A percentile compares a stretch with the other conserved stretches of the same genome.
These are phyloP conservation scores for Oryza longistaminata DNA, from an alignment of 176 grass and related monocot species.

Conservation along the genomic window DNA sequence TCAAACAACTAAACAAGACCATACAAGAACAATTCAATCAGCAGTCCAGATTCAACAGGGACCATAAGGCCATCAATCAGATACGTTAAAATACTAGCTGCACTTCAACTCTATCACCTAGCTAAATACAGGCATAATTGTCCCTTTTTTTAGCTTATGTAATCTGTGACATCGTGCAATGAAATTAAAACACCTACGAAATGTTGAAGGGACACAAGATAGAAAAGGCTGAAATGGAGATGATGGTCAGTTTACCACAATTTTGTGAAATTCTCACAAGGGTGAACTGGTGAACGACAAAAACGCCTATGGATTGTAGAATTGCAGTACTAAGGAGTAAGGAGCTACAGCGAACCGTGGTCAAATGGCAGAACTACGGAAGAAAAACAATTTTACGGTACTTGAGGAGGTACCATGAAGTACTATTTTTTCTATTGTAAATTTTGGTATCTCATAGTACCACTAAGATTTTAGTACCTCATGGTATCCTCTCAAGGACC, in stretches of 20 bases:
- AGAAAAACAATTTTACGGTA: too few species aligned
- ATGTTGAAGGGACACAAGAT: background rate
- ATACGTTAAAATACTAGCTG: constrained; percentile 9
- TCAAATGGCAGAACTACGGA: background rate
- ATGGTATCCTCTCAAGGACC: too few species aligned
- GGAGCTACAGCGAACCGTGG: background rate
- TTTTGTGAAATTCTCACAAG: background rate
- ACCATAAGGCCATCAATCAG: background rate
- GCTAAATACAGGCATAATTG: background rate
- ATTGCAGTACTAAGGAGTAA: background rate
- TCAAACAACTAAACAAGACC: background rate
- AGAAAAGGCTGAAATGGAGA: background rate
- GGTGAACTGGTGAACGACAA: background rate
- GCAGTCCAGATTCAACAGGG: background rate
- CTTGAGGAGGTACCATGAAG: too few species aligned
- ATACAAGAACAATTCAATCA: background rate
- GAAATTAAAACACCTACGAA: background rate
- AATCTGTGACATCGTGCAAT: background rate
- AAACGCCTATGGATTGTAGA: constrained; percentile 3
- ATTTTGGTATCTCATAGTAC: too few species aligned
- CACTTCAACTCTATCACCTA: background rate
- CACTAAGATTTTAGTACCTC: too few species aligned
- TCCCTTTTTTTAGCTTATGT: background rate
- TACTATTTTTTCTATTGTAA: too few species aligned
- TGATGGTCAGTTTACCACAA: background rate